Evolutionary conservation across 2,329 filamentous ascomycete species (phyloP).

Genomic region (Talaromyces atroroseus): DNA sequence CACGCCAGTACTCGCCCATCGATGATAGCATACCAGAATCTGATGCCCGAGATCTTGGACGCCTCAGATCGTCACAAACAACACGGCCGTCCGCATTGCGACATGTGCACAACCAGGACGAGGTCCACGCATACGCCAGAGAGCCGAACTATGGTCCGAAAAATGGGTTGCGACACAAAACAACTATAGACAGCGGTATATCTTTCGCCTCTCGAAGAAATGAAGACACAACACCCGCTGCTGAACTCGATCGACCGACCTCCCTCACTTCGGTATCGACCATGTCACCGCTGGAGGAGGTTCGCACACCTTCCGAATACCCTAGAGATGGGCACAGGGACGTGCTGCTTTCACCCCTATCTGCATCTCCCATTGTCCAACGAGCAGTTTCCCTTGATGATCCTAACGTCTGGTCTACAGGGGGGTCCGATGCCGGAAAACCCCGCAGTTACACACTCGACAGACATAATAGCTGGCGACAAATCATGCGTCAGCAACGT

Average conservation of each 20-base stretch:
- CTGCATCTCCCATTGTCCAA: constrained; percentile 32
- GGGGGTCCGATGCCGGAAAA: constrained; percentile 32
- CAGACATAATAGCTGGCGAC: constrained; percentile 30
- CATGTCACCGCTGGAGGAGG: constrained; percentile 37
- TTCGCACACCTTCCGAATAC: constrained; percentile 22
- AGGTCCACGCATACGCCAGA: constrained; percentile 19
- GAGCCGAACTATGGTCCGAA: constrained; percentile 18
- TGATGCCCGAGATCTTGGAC: constrained; percentile 20
- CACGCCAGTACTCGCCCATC: constrained; percentile 32
- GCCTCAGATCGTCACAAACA: constrained; percentile 22
- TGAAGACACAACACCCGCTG: constrained; percentile 19
- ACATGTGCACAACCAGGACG: constrained; percentile 32
- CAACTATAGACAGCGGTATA: constrained; percentile 21
- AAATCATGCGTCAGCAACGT: constrained; percentile 24
- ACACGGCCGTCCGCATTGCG: constrained; percentile 30
- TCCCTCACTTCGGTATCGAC: constrained; percentile 43
- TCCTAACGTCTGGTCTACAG: constrained; percentile 36
- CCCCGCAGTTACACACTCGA: constrained; percentile 30
- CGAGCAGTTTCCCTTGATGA: constrained; percentile 36
- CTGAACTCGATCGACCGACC: constrained; percentile 33
- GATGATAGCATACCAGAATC: constrained; percentile 35
- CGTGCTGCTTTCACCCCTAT: constrained; percentile 34
- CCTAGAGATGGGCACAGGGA: constrained; percentile 28
- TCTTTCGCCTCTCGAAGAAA: constrained; percentile 19
- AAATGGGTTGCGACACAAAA: constrained; percentile 21